These are phyloP conservation scores for Smittium mucronatum DNA, from an alignment of 371 early-diverging fungal species.

Conservation along the genomic window DNA sequence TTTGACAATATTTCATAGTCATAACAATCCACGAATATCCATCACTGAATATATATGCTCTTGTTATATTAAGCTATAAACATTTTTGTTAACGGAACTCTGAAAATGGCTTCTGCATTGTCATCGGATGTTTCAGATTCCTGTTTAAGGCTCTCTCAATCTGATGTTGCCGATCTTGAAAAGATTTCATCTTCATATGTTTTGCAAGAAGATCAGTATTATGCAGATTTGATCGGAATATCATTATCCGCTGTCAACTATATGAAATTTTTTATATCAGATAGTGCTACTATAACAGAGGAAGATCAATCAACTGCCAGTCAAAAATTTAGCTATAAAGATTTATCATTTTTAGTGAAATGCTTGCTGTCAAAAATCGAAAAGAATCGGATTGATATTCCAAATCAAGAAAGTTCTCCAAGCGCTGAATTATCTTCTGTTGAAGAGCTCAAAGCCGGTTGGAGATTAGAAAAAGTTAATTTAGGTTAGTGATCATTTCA, in stretches of 20 bases:
- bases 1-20: too few relatives aligned
- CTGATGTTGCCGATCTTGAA: neutral
- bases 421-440: neutral
- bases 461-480: conserved; percentile 13
- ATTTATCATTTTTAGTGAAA: neutral
- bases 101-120: too few relatives aligned
- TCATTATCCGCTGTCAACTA: neutral
- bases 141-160: neutral
- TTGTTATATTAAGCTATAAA: too few relatives aligned
- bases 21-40: too few relatives aligned
- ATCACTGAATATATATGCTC: too few relatives aligned
- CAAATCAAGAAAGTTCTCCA: neutral
- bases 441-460: conserved; percentile 10
- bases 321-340: neutral
- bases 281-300: neutral
- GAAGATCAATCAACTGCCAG: neutral
- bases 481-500: neutral
- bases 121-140: neutral
- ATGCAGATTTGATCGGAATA: neutral
- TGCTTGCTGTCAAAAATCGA: neutral
- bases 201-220: neutral
- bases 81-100: too few relatives aligned
- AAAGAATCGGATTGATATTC: neutral
- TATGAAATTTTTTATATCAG: neutral
- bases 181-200: neutral